Percentiles rank a stretch among this genome's conserved stretches.
These are phyloP conservation scores for Penicillium chermesinum DNA, from an alignment of 495 filamentous ascomycete genomes.

Conservation along the genomic window DNA sequence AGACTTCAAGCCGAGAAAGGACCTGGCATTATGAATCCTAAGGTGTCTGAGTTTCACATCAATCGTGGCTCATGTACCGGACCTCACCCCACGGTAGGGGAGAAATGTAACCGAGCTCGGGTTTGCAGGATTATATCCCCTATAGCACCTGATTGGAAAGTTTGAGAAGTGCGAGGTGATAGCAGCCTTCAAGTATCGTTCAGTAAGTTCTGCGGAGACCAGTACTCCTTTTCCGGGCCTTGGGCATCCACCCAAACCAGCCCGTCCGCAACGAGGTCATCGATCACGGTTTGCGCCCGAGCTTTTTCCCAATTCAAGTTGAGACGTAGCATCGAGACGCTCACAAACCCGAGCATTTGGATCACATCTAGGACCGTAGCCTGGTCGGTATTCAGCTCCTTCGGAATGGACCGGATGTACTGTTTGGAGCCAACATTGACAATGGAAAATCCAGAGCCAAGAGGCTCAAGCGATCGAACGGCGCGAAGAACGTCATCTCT, in stretches of 20 bases:
- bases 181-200: slow-evolving; percentile 37
- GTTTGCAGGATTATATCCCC: too few relatives aligned
- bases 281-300: slow-evolving; percentile 79
- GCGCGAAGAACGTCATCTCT: slow-evolving; percentile 90
- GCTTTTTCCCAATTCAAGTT: slow-evolving; percentile 85
- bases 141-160: too few relatives aligned
- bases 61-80: too few relatives aligned
- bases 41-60: too few relatives aligned
- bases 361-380: slow-evolving; percentile 85
- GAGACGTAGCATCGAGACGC: slow-evolving; percentile 82
- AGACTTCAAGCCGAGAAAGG: too few relatives aligned
- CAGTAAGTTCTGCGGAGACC: slow-evolving; percentile 64
- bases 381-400: slow-evolving; percentile 95
- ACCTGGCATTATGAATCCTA: too few relatives aligned
- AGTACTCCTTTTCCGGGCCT: slow-evolving; percentile 85
- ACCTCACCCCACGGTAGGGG: too few relatives aligned
- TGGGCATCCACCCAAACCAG: slow-evolving; percentile 94
- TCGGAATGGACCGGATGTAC: slow-evolving; percentile 89
- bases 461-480: slow-evolving; percentile 78
- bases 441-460: slow-evolving; percentile 82
- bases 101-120: too few relatives aligned
- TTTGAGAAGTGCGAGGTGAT: too few relatives aligned
- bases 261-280: slow-evolving; percentile 85
- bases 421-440: slow-evolving; percentile 73
- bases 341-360: slow-evolving; percentile 81